Evolutionary conservation across 169 alveolate genomes (phyloP).

Genomic region (Plasmodium gonderi): DNA sequence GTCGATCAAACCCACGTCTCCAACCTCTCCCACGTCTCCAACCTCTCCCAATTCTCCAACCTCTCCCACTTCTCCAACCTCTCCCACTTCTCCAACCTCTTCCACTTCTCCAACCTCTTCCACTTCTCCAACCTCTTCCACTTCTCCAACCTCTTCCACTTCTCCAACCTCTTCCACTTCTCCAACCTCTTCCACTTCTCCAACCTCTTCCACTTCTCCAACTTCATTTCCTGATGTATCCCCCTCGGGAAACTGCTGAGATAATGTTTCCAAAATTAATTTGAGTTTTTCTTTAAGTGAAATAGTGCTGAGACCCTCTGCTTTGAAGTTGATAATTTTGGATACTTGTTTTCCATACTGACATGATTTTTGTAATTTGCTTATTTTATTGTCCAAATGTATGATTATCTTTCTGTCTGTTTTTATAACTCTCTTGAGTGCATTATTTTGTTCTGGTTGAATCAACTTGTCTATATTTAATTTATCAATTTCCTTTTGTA

Average conservation of each 20-base stretch:
- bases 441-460: slow-evolving; percentile 55
- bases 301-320: slow-evolving; percentile 57
- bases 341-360: slow-evolving; percentile 59
- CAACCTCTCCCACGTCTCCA: neutral
- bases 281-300: slow-evolving; percentile 27
- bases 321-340: slow-evolving; percentile 45
- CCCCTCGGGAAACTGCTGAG: neutral
- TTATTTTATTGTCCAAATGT: slow-evolving; percentile 28
- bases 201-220: neutral
- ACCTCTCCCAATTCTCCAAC: neutral
- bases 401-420: slow-evolving; percentile 27
- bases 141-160: neutral
- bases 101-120: neutral
- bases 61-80: neutral
- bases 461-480: slow-evolving; percentile 23
- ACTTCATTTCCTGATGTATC: neutral
- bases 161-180: neutral
- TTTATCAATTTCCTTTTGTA: slow-evolving; percentile 54
- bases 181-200: neutral
- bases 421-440: slow-evolving; percentile 35
- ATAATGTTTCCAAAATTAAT: slow-evolving; percentile 17
- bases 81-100: neutral
- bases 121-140: neutral
- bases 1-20: neutral
- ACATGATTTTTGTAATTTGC: slow-evolving; percentile 42